Percentiles rank a stretch among this genome's conserved stretches.
phyloP scores from a whole-genome alignment of 2,329 filamentous ascomycete genomes.

The Colletotrichum truncatum region DNA sequence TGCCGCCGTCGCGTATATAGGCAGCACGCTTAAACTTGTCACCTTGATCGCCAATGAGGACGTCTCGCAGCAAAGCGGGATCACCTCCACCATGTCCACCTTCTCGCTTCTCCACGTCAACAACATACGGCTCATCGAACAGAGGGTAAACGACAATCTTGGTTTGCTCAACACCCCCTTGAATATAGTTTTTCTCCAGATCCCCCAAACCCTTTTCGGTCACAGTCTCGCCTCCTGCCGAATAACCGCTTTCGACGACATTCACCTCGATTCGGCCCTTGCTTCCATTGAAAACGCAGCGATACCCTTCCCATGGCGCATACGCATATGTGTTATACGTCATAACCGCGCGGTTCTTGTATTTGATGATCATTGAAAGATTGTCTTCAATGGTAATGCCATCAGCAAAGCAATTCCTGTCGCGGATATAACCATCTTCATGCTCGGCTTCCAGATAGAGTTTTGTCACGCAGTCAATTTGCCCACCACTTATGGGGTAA shows the following conservation, averaged over 20 bases:
- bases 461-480: too few relatives aligned
- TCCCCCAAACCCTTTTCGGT: constrained; percentile 24
- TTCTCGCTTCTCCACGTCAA: constrained; percentile 47
- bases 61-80: constrained; percentile 51
- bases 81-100: constrained; percentile 58
- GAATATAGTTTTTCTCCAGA: constrained; percentile 37
- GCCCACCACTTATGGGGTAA: too few relatives aligned
- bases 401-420: constrained; percentile 57
- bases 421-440: constrained; percentile 58
- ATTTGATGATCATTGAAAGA: constrained; percentile 54
- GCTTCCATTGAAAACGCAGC: constrained; percentile 52
- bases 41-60: constrained; percentile 47
- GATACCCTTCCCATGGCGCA: constrained; percentile 55
- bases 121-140: constrained; percentile 51
- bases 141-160: constrained; percentile 50
- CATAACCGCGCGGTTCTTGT: constrained; percentile 50
- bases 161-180: constrained; percentile 47
- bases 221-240: constrained; percentile 53
- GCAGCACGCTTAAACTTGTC: constrained; percentile 50
- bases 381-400: constrained; percentile 61
- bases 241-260: constrained; percentile 55
- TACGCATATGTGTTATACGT: constrained; percentile 56
- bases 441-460: constrained; percentile 58
- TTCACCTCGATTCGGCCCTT: constrained; percentile 56
- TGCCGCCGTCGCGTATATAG: constrained; percentile 52